Percentiles rank a stretch among this genome's conserved stretches.
Evolutionary conservation across 1,284 basidiomycete species (phyloP).

Genomic region (Puccinia triticina): DNA sequence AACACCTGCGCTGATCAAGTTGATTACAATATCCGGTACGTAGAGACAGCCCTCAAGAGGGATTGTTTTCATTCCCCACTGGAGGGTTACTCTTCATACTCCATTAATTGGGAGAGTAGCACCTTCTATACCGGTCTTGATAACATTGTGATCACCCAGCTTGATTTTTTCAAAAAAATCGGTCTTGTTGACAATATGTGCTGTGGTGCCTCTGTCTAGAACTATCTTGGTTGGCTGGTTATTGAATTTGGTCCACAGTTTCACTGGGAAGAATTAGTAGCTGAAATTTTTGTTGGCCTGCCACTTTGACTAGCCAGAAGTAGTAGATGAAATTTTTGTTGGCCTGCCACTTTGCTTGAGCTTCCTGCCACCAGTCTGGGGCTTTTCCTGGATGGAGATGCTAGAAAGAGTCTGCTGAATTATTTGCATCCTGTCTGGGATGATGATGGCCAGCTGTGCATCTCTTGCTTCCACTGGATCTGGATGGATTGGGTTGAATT

Average conservation of each 20-base stretch:
- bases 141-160: not conserved
- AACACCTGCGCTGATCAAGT: not conserved
- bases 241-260: too few species aligned
- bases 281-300: not conserved
- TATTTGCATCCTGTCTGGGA: not conserved
- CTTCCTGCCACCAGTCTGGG: not conserved
- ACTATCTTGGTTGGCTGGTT: too few species aligned
- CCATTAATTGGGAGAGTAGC: not conserved
- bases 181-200: constrained; percentile 1
- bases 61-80: not conserved
- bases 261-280: too few species aligned
- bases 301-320: too few species aligned
- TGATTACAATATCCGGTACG: constrained; percentile 15
- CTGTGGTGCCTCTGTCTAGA: not conserved
- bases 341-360: not conserved
- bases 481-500: not conserved
- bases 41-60: not conserved
- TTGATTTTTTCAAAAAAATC: too few species aligned
- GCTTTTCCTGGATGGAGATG: not conserved
- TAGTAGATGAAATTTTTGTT: not conserved
- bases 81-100: not conserved
- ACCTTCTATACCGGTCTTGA: not conserved
- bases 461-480: not conserved
- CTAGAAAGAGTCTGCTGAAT: not conserved
- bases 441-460: not conserved